phyloP scores from a whole-genome alignment of 129 eudicot genomes.

The Flaveria brownii region DNA sequence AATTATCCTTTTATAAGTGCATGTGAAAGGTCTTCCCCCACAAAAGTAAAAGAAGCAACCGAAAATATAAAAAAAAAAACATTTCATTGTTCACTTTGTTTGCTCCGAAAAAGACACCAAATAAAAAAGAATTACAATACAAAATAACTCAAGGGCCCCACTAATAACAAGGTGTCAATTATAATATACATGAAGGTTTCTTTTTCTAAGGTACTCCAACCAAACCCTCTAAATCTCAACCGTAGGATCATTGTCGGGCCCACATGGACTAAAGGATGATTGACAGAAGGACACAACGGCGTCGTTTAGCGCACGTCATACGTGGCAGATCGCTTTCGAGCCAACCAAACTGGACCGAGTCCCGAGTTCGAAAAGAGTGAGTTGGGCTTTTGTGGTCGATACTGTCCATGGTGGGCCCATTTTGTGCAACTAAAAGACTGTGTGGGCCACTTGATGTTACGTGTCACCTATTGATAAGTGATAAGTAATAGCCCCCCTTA shows the following conservation, averaged over 20 bases:
- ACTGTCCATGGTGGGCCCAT: slow-evolving; percentile 19
- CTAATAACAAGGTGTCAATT: slow-evolving; percentile 28
- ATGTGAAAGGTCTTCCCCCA: slow-evolving; percentile 25
- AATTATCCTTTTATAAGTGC: neutral
- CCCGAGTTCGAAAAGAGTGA: slow-evolving; percentile 38
- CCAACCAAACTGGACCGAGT: slow-evolving; percentile 45
- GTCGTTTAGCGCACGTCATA: slow-evolving; percentile 30
- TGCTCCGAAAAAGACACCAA: slow-evolving; percentile 31
- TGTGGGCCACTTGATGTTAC: slow-evolving; percentile 34
- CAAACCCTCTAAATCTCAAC: slow-evolving; percentile 3
- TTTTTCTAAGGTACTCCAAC: neutral
- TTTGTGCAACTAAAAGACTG: slow-evolving; percentile 24
- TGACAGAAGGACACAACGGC: slow-evolving; percentile 16
- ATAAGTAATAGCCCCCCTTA: neutral
- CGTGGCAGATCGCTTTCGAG: slow-evolving; percentile 39
- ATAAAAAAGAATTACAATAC: slow-evolving; percentile 7
- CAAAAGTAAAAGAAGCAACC: slow-evolving; percentile 30
- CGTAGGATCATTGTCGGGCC: slow-evolving; percentile 30
- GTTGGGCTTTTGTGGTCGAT: slow-evolving; percentile 32
- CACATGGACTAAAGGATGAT: slow-evolving; percentile 15
- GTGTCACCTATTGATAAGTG: slow-evolving; percentile 7
- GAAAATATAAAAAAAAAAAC: slow-evolving; percentile 13
- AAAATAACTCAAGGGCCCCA: slow-evolving; percentile 5
- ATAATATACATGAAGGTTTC: slow-evolving; percentile 14
- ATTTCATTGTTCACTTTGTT: slow-evolving; percentile 28